These are phyloP conservation scores for Diaporthe helianthi DNA, from an alignment of 2,329 filamentous ascomycete genomes.

Conservation along the genomic window DNA sequence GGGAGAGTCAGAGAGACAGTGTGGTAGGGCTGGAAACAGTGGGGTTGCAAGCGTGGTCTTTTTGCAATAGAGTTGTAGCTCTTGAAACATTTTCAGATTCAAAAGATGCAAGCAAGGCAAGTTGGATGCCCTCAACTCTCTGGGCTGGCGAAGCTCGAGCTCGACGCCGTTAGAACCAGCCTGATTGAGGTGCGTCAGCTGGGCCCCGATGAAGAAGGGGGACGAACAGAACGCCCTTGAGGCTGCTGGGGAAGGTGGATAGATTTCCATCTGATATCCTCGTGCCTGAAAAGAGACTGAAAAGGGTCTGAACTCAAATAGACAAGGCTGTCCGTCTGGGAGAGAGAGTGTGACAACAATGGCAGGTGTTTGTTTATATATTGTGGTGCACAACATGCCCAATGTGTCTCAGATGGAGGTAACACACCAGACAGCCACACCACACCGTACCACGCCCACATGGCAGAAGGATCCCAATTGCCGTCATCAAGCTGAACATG, in stretches of 20 bases:
- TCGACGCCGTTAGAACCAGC: not conserved
- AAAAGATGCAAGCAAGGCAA: not conserved
- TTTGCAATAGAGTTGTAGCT: conserved; percentile 6
- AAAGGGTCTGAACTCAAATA: not conserved
- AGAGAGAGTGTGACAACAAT: not conserved
- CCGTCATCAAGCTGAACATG: conserved; percentile 17
- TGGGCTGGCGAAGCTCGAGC: not conserved
- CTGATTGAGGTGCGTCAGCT: not conserved
- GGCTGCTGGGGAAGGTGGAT: not conserved
- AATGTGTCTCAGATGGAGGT: conserved; percentile 14
- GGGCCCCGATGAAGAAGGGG: not conserved
- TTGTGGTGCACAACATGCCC: not conserved
- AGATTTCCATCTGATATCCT: no score
- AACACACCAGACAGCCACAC: conserved; percentile 3
- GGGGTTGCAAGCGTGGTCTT: conserved; percentile 2
- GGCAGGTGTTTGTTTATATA: not conserved
- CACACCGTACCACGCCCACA: not conserved
- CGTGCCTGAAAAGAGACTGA: not conserved
- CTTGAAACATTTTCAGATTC: conserved; percentile 20
- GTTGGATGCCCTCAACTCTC: not conserved
- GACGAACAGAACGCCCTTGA: not conserved
- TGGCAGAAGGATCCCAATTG: conserved; percentile 6
- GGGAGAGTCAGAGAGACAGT: no score
- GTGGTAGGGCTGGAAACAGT: conserved; percentile 14
- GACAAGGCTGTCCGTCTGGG: not conserved